Evolutionary conservation across 2,329 filamentous ascomycete genomes (phyloP), one percentile per base, ranked within the genome.

Genomic region (Aspergillus sergii): DNA sequence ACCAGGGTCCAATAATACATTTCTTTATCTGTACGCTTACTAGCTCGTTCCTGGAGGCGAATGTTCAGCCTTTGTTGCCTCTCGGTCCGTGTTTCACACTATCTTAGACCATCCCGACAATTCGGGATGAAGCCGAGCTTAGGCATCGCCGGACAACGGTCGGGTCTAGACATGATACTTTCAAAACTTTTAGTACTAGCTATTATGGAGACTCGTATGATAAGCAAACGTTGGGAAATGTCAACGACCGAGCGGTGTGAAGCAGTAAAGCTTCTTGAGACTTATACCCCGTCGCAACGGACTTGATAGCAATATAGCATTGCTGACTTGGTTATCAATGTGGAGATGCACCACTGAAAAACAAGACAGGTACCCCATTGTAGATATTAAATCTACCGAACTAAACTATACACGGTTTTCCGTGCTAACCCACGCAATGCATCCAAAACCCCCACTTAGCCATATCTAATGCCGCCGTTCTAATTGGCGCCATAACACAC

Each of bases 111-210:
- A 57, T 46, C 34, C 28, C 48, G 58, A 48, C n/a, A 50, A 30
- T 14, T 62, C 60, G 62, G 62, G 56, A 58, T 59, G 48, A 64
- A 39, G 32, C 59, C 59, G 62, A 62, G 50, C 21, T 51, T 54
- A 48, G 61, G 32, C 57, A 59, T 1, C 14, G 23, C 16, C 23
- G 32, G 19, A 50, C 48, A 16, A 59, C 57, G 19, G 26, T 61
- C 45, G 45, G 26, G 32, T 39, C 34, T 21, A n/a, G 28, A n/a
- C 11, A 51, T 12, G 48, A n/a, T 21, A 51, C 28, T 51, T 14
- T 21, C 10, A 10, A 51, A 21, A 12, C 19, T 3, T 41, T n/a
- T 32, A 51, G 28, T 32, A 5, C 21, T 51, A 32, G 19, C 19
- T 11, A 51, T 51, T 19, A 50, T 30, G 26, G 48, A 21, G 8